Evolutionary conservation across 371 early-diverging fungal genomes (phyloP).

Genomic region (Mucor mucedo): DNA sequence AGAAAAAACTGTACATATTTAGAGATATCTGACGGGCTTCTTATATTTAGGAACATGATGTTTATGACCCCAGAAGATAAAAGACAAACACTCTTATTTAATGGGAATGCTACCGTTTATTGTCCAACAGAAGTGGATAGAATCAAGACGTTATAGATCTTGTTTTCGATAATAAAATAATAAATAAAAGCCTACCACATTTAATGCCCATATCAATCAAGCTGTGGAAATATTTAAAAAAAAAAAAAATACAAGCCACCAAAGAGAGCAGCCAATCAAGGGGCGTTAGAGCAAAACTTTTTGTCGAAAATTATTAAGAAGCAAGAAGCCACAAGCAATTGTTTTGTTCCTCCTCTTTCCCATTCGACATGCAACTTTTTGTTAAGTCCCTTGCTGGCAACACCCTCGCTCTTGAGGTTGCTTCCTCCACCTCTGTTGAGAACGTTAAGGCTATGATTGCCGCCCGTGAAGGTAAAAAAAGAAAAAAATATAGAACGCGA

Average conservation of each 20-base stretch:
- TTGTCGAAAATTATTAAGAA: not conserved
- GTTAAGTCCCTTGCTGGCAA: conserved; percentile 87
- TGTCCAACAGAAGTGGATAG: conserved; percentile 48
- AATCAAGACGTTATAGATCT: conserved; percentile 22
- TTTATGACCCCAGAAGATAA: conserved; percentile 9
- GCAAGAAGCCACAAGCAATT: not conserved
- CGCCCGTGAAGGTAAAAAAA: conserved; percentile 91
- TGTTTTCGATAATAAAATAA: too few species aligned
- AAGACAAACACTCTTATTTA: conserved; percentile 19
- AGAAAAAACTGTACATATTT: too few species aligned
- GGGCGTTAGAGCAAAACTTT: not conserved
- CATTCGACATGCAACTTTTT: conserved; percentile 79
- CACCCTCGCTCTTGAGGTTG: conserved; percentile 85
- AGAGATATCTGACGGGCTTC: too few species aligned
- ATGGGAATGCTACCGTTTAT: conserved; percentile 30
- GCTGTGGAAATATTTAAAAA: too few species aligned
- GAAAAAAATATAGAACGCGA: not conserved
- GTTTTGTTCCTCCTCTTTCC: conserved; percentile 30
- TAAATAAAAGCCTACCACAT: too few species aligned
- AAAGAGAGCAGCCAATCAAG: too few species aligned
- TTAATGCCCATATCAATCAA: too few species aligned
- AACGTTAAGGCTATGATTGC: conserved; percentile 89
- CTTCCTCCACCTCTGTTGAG: conserved; percentile 75
- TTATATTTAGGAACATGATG: conserved; percentile 26
- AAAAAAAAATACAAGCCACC: not conserved